These are phyloP conservation scores for Phialophora macrospora DNA, from an alignment of 2,329 filamentous ascomycete genomes.

Conservation along the genomic window DNA sequence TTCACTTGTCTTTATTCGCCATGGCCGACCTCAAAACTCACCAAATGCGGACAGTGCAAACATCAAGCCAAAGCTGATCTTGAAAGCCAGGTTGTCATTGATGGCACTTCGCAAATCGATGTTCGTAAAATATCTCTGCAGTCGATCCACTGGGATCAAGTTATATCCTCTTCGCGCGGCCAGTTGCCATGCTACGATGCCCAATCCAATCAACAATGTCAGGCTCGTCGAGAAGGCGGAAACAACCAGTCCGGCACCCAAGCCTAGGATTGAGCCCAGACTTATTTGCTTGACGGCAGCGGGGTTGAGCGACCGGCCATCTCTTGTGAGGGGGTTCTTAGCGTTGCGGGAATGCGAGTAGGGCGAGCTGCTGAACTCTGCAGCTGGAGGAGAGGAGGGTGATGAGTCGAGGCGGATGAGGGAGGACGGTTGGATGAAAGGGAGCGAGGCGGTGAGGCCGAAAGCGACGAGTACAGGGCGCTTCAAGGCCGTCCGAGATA, in stretches of 20 bases:
- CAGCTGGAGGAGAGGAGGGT: constrained; percentile 19
- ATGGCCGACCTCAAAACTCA: constrained; percentile 30
- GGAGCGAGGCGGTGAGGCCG: constrained; percentile 33
- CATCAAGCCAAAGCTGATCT: constrained; percentile 53
- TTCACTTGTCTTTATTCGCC: background rate
- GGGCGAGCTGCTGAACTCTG: constrained; percentile 32
- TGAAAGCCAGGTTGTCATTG: constrained; percentile 51
- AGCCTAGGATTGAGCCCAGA: constrained; percentile 52
- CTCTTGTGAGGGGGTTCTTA: constrained; percentile 35
- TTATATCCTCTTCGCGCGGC: constrained; percentile 55
- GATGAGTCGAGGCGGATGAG: constrained; percentile 32
- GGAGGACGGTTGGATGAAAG: constrained; percentile 32
- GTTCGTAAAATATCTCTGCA: constrained; percentile 51
- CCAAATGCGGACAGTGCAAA: constrained; percentile 54
- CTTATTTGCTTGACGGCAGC: constrained; percentile 51
- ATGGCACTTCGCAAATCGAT: constrained; percentile 48
- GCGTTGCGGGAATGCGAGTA: constrained; percentile 37
- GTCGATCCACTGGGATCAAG: constrained; percentile 48
- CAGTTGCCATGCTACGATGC: constrained; percentile 53
- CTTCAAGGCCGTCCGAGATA: constrained; percentile 23
- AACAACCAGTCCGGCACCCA: constrained; percentile 51
- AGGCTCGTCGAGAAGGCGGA: constrained; percentile 52
- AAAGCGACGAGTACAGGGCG: constrained; percentile 34
- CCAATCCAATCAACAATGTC: constrained; percentile 51
- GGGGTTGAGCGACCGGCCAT: constrained; percentile 37